A percentile compares a stretch with the other conserved stretches of the same genome.
These are phyloP conservation scores for Aureobasidium lini DNA, from an alignment of 2,329 filamentous ascomycete species.

Conservation along the genomic window DNA sequence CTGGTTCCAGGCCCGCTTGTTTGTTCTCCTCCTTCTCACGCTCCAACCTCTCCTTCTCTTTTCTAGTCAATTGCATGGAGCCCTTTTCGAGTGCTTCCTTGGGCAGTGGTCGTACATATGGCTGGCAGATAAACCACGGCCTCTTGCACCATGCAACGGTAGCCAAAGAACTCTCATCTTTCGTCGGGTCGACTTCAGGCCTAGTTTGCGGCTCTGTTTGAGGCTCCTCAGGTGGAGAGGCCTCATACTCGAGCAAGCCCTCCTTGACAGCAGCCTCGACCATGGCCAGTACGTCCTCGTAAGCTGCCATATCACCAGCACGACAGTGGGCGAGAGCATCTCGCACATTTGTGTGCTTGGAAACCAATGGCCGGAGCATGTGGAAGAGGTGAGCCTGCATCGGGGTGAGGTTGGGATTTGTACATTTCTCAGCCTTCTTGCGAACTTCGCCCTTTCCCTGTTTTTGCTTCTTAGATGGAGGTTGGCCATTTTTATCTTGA, in stretches of 20 bases:
- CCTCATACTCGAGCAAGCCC: slow-evolving; percentile 60
- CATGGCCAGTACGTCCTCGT: slow-evolving; percentile 67
- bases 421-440: slow-evolving; percentile 41
- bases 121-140: slow-evolving; percentile 87
- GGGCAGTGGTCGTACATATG: slow-evolving; percentile 77
- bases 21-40: slow-evolving; percentile 28
- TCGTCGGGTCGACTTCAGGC: slow-evolving; percentile 21
- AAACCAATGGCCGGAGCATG: slow-evolving; percentile 73
- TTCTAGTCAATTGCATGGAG: slow-evolving; percentile 66
- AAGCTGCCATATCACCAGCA: slow-evolving; percentile 64
- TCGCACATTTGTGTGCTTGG: slow-evolving; percentile 72
- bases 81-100: slow-evolving; percentile 81
- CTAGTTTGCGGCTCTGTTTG: slow-evolving; percentile 16
- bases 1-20: slow-evolving; percentile 22
- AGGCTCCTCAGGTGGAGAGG: background rate
- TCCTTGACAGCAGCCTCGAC: slow-evolving; percentile 68
- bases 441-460: slow-evolving; percentile 34
- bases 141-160: slow-evolving; percentile 67
- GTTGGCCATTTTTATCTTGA: slow-evolving; percentile 33
- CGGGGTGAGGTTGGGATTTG: slow-evolving; percentile 54
- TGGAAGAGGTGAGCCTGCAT: slow-evolving; percentile 94
- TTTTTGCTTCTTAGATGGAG: slow-evolving; percentile 38
- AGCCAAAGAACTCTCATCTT: slow-evolving; percentile 38
- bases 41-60: slow-evolving; percentile 38
- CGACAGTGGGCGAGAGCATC: slow-evolving; percentile 68